Conservation (phyloP, 1,284 basidiomycete genomes). For the Volvariella volvacea region DNA sequence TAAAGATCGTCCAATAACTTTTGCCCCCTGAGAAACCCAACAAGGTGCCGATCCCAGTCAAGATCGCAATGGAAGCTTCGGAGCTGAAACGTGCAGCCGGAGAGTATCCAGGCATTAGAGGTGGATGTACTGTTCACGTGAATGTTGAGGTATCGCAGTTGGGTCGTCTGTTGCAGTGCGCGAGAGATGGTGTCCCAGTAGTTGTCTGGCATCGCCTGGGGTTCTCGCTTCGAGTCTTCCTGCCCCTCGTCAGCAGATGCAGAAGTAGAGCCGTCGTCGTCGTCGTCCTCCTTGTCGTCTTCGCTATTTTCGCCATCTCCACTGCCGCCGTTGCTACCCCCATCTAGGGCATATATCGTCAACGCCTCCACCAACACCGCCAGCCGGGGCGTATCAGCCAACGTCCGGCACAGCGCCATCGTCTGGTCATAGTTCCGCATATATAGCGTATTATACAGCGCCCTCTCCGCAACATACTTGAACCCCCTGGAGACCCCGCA, state of each 20-base stretch:
- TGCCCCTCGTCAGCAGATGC: constrained; percentile 4
- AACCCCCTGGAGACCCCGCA: constrained; percentile 52
- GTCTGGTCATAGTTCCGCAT: constrained; percentile 32
- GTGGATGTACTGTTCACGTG: constrained; percentile 34
- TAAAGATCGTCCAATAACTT: constrained; percentile 45
- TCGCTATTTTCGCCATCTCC: constrained; percentile 9
- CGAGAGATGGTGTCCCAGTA: constrained; percentile 45
- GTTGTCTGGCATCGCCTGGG: constrained; percentile 22
- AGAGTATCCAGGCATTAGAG: constrained; percentile 47
- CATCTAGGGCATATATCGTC: constrained; percentile 33
- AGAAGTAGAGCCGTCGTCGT: no score
- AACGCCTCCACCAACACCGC: constrained; percentile 45
- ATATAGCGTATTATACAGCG: constrained; percentile 52
- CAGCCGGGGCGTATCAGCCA: constrained; percentile 38
- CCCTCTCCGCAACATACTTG: constrained; percentile 44
- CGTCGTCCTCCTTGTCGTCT: constrained; percentile 13
- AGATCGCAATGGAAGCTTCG: constrained; percentile 57
- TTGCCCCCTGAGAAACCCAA: constrained; percentile 49
- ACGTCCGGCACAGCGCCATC: constrained; percentile 36
- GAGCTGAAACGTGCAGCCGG: constrained; percentile 42
- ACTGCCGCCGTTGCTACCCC: constrained; percentile 1
- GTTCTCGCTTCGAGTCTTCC: constrained; percentile 9
- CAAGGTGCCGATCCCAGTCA: constrained; percentile 50
- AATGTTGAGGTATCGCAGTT: constrained; percentile 46
- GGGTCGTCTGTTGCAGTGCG: constrained; percentile 37